Evolutionary conservation across 2,329 filamentous ascomycete genomes (phyloP).

Genomic region (Microsporum audouinii): DNA sequence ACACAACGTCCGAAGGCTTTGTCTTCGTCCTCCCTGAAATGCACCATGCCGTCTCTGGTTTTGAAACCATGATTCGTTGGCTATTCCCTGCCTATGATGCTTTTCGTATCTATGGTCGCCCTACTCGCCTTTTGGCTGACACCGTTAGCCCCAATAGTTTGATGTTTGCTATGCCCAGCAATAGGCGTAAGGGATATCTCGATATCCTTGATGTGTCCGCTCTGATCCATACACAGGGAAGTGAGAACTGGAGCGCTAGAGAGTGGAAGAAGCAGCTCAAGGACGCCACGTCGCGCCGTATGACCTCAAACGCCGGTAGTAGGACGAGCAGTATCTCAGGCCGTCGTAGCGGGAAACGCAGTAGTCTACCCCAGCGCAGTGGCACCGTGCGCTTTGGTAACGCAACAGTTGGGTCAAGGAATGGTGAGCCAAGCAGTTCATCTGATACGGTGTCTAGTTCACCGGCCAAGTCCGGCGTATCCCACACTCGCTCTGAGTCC

Average conservation of each 20-base stretch:
- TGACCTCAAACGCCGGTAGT: constrained; percentile 28
- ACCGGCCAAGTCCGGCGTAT: not conserved
- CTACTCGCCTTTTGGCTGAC: constrained; percentile 74
- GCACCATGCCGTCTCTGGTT: constrained; percentile 80
- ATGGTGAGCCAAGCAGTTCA: constrained; percentile 19
- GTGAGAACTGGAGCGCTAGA: constrained; percentile 64
- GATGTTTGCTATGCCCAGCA: constrained; percentile 96
- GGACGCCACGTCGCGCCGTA: constrained; percentile 56
- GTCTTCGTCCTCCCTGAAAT: constrained; percentile 97
- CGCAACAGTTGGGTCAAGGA: constrained; percentile 12
- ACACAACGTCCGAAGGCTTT: constrained; percentile 62
- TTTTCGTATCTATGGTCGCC: constrained; percentile 82
- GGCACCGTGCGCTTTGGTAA: constrained; percentile 26
- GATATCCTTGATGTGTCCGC: constrained; percentile 75
- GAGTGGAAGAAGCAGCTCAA: constrained; percentile 88
- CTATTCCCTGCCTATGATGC: constrained; percentile 91
- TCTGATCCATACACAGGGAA: constrained; percentile 68
- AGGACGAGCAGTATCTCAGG: constrained; percentile 55
- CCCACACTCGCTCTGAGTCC: constrained; percentile 24
- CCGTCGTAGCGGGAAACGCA: constrained; percentile 36
- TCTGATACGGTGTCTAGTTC: constrained; percentile 14
- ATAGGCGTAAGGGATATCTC: constrained; percentile 78
- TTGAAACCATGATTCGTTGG: constrained; percentile 89
- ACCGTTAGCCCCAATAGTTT: constrained; percentile 75
- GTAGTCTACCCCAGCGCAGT: constrained; percentile 27